Evolutionary conservation across 768 basidiomycete genomes (phyloP), one percentile per base, ranked within the genome.

Genomic region (Suillus occidentalis): DNA sequence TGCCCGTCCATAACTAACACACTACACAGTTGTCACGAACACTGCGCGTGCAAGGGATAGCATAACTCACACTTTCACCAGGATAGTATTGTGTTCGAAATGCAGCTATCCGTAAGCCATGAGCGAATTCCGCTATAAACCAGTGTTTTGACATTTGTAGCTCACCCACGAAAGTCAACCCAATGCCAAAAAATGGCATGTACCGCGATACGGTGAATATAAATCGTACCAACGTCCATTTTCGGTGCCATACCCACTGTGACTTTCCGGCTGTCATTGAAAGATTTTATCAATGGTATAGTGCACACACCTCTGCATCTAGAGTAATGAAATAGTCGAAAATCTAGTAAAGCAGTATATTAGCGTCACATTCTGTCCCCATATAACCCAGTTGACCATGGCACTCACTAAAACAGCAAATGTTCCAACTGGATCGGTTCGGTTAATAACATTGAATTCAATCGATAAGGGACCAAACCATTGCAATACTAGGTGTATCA

Each of bases 171-270:
- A 50, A 50, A 16, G 49, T 50, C 49, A 50, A 28, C 6, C 49
- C 49, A 50, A 50, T 50, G 25, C 71, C 40, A 59, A 73, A 4
- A 31, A 74, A 70, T 37, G 74, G 61, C 40, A 75, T 59, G 60
- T 75, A 75, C 67, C 73, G 72, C 56, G 73, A 62, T 13, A 75
- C 6, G 5, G 72, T 70, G 57, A 74, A 74, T 20, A 75, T 63
- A 22, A 69, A 37, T 47, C 72, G 74, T 37, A 73, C 40, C 5
- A 25, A 22, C 25, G 61, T 66, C 72, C 72, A 75, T 40, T 64
- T 70, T 16, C 70, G 66, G 16, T 70, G 70, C 72, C 73, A 73
- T 9, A 73, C 63, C 55, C 66, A 56, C 60, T 70, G 63, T 4
- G 75, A 68, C 72, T 73, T 22, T 43, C 25, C 14, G 42, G 9